phyloP scores from a whole-genome alignment of 371 early-diverging fungal genomes.

The Mucor circinelloides region DNA sequence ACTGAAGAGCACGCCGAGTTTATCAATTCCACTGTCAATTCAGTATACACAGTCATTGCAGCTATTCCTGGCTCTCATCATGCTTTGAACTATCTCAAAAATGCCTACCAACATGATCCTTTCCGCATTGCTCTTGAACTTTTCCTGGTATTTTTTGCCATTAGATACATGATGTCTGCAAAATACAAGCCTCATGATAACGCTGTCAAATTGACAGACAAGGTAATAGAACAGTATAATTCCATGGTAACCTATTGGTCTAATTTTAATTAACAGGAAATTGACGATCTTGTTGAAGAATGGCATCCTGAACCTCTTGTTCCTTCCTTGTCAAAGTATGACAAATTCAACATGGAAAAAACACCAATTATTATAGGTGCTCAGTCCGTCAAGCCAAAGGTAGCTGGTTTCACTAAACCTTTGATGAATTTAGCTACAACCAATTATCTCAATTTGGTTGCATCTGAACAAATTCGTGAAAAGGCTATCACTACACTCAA shows the following conservation, averaged over 20 bases:
- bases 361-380: constrained; percentile 76
- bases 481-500: constrained; percentile 88
- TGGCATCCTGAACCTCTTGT: constrained; percentile 97
- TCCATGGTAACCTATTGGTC: background rate
- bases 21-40: constrained; percentile 49
- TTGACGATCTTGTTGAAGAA: constrained; percentile 90
- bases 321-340: constrained; percentile 72
- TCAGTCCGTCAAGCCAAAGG: constrained; percentile 61
- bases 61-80: constrained; percentile 80
- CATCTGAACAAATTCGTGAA: constrained; percentile 77
- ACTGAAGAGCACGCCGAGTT: constrained; percentile 40
- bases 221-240: constrained; percentile 48
- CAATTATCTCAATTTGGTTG: constrained; percentile 87
- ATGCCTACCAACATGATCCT: constrained; percentile 96
- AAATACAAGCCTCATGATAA: constrained; percentile 85
- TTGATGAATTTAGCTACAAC: constrained; percentile 83
- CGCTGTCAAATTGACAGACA: constrained; percentile 82
- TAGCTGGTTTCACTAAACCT: constrained; percentile 56
- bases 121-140: constrained; percentile 89
- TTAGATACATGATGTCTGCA: constrained; percentile 86
- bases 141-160: constrained; percentile 83
- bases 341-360: constrained; percentile 80
- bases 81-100: constrained; percentile 82
- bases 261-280: constrained; percentile 15
- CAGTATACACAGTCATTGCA: constrained; percentile 40